A percentile compares a stretch with the other conserved stretches of the same genome.
Conservation (phyloP, 805 yeast genomes). For the Nematodospora valgi region DNA sequence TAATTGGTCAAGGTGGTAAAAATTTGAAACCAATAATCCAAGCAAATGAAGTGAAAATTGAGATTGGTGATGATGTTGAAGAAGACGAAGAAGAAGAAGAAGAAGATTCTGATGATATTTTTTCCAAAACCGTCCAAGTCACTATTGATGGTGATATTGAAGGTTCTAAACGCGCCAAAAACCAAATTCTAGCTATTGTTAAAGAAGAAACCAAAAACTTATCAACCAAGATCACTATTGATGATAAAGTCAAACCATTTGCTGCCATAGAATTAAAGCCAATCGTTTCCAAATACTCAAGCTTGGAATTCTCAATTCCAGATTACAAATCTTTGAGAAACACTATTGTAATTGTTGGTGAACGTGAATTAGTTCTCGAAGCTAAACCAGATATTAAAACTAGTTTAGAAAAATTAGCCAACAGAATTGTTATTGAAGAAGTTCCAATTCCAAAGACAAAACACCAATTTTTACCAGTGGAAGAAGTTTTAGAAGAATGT, state of each 20-base stretch:
- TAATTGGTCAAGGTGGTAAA: conserved; percentile 86
- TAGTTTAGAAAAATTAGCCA: conserved; percentile 41
- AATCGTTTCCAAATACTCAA: conserved; percentile 19
- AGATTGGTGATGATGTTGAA: conserved; percentile 49
- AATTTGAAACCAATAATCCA: conserved; percentile 76
- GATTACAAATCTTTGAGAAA: conserved; percentile 32
- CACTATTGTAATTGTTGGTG: conserved; percentile 59
- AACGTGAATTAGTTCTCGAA: conserved; percentile 58
- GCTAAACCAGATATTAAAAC: conserved; percentile 52
- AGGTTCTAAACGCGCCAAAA: conserved; percentile 73
- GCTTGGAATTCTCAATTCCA: conserved; percentile 34
- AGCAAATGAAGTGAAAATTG: conserved; percentile 63
- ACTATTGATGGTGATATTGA: conserved; percentile 80
- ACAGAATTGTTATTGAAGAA: conserved; percentile 48
- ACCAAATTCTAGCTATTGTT: conserved; percentile 67
- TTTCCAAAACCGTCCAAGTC: conserved; percentile 58
- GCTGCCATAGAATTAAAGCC: conserved; percentile 29
- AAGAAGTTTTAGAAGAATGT: conserved; percentile 48
- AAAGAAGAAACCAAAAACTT: conserved; percentile 66
- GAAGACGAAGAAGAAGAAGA: conserved; percentile 20
- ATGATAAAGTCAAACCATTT: conserved; percentile 43
- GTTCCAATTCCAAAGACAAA: conserved; percentile 64
- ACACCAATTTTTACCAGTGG: conserved; percentile 65
- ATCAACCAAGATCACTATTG: conserved; percentile 47
- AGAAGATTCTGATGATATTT: conserved; percentile 42